phyloP scores from a whole-genome alignment of 176 grass and related monocot genomes.

The Alloteropsis semialata region DNA sequence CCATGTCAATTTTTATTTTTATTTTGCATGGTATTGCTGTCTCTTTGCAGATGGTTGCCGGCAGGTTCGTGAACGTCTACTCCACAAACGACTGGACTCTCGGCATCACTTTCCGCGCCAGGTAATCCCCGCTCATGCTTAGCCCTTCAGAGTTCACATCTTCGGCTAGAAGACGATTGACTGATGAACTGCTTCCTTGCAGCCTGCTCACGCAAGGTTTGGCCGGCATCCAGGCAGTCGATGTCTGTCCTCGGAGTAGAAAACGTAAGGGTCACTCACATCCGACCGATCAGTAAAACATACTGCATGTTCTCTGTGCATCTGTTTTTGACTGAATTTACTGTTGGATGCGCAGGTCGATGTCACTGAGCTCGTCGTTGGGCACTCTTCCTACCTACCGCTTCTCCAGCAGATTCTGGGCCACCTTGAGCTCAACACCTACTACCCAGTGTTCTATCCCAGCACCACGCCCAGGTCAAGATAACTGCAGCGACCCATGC shows the following conservation, averaged over 20 bases:
- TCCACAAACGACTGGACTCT: conserved; percentile 92
- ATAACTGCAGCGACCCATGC: neutral
- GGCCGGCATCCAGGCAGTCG: conserved; percentile 81
- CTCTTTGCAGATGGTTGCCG: conserved; percentile 67
- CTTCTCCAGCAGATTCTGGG: conserved; percentile 51
- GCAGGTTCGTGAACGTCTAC: conserved; percentile 87
- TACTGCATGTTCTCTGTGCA: neutral
- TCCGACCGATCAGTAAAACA: neutral
- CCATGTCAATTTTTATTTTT: neutral
- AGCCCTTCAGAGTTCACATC: neutral
- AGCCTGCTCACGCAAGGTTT: conserved; percentile 91
- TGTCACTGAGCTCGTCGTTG: conserved; percentile 59
- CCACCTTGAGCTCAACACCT: conserved; percentile 64
- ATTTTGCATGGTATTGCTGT: conserved; percentile 15
- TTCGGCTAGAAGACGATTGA: neutral
- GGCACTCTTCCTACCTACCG: conserved; percentile 69
- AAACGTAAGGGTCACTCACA: conserved; percentile 49
- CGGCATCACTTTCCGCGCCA: conserved; percentile 77
- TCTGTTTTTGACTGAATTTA: neutral
- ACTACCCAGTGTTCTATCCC: conserved; percentile 60
- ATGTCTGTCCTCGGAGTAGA: conserved; percentile 70
- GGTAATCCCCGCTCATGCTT: conserved; percentile 33
- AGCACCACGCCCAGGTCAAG: conserved; percentile 12
- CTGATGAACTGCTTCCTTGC: conserved; percentile 24
- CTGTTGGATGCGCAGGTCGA: conserved; percentile 59